phyloP scores from a whole-genome alignment of 1,284 basidiomycete genomes.

The Leccinum holopus region DNA sequence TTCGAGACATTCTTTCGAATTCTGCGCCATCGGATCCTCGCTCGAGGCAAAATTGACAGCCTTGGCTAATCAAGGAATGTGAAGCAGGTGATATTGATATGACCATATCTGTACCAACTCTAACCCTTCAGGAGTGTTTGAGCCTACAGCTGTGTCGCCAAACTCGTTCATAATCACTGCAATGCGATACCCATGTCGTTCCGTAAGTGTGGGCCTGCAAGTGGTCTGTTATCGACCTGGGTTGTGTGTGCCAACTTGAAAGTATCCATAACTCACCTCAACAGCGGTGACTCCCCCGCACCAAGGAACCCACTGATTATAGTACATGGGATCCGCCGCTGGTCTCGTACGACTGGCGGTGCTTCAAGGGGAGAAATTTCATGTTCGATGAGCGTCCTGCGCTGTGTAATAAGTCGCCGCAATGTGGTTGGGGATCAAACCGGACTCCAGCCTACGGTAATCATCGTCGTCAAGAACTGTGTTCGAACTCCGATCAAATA shows the following conservation, averaged over 20 bases:
- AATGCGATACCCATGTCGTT: conserved; percentile 89
- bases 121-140: conserved; percentile 28
- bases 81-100: conserved; percentile 30
- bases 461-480: conserved; percentile 40
- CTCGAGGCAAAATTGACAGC: conserved; percentile 75
- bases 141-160: conserved; percentile 72
- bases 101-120: conserved; percentile 44
- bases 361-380: conserved; percentile 3
- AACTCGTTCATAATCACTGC: conserved; percentile 98
- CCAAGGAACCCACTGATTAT: conserved; percentile 92
- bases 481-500: conserved; percentile 31
- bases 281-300: conserved; percentile 86
- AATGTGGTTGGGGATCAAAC: conserved; percentile 1
- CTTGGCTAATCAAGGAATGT: conserved; percentile 48
- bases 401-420: conserved; percentile 10
- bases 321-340: conserved; percentile 72
- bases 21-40: conserved; percentile 58
- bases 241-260: background rate
- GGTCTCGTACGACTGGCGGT: conserved; percentile 3
- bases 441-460: conserved; percentile 43
- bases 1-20: conserved; percentile 80
- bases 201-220: conserved; percentile 82
- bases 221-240: background rate
- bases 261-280: conserved; percentile 50
- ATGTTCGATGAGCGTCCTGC: conserved; percentile 46